Base-by-base conservation (phyloP, 768 basidiomycete genomes). In the Trametes villosa region DNA sequence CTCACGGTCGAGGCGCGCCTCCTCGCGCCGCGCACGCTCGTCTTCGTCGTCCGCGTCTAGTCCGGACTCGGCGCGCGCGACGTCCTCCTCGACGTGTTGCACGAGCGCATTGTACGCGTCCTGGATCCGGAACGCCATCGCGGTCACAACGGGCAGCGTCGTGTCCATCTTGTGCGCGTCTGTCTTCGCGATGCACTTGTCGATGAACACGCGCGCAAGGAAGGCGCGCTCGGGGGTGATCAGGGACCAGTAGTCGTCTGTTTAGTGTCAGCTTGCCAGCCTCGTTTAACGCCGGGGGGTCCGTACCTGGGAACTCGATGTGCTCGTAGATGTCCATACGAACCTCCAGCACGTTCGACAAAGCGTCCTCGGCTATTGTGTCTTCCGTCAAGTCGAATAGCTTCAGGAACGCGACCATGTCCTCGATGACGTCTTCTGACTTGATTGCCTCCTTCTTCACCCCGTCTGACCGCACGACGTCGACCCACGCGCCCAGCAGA, bases 61-160 rank as follows among this genome's bases (percentile, higher is more conserved):
- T n/a, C 8, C 30, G 46, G 13, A 17, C 9, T 45, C 44, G 12
- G 44, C 67, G 13, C 72, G 71, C 42, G 83, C 78, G 5, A 79
- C 76, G 17, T 69, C 66, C 7, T 68, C 72, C 3, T 79, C 72
- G 8, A 78, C 68, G 11, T 77, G 70, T 47, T 79, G 75, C n/a
- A 81, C 75, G 27, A 89, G 79, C 15, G 76, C 72, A 68, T 94
- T 93, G 75, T 89, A 96, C 0, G 83, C 75, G 9, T 80, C 72
- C 67, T 94, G 86, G 22, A 96, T 86, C 7, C 77, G 76, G 76
- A 86, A 91, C 0, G 95, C 95, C 52, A 96, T 81, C 0, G 80
- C 78, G 1, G 91, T 94, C 22, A 96, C 92, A 27, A 92, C 93
- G 2, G 96, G 96, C 5, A 98, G 80, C 15, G 81, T 77, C 2